Evolutionary conservation across 306 rosid genomes (phyloP).

Genomic region (Cucurbita pepo): DNA sequence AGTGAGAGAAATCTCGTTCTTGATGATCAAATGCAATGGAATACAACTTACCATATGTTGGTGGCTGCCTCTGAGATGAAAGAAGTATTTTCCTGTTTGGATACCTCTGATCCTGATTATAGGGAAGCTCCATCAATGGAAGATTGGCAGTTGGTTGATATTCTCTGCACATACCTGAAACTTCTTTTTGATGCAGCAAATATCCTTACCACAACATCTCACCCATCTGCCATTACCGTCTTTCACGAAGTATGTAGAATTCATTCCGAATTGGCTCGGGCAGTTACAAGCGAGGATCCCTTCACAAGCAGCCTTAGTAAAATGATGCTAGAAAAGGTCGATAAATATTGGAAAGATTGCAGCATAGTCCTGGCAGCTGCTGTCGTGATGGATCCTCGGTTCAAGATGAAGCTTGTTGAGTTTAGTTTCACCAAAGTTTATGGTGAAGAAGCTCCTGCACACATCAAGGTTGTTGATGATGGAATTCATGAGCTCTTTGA

Average conservation of each 20-base stretch:
- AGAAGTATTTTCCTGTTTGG: conserved; percentile 78
- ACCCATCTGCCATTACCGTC: conserved; percentile 53
- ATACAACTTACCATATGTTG: conserved; percentile 83
- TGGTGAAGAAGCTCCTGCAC: conserved; percentile 55
- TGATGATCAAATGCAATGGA: conserved; percentile 77
- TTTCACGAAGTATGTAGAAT: conserved; percentile 90
- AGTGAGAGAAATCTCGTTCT: conserved; percentile 56
- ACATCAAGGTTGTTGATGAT: conserved; percentile 64
- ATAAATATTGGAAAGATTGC: conserved; percentile 72
- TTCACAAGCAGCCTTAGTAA: conserved; percentile 33
- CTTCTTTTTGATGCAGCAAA: conserved; percentile 61
- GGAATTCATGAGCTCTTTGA: conserved; percentile 83
- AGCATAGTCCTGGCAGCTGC: conserved; percentile 73
- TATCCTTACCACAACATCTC: conserved; percentile 43
- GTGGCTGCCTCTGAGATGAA: conserved; percentile 64
- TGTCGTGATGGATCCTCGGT: conserved; percentile 90
- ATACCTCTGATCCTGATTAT: conserved; percentile 76
- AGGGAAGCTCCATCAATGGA: conserved; percentile 56
- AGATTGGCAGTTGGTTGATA: conserved; percentile 79
- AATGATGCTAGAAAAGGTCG: conserved; percentile 47
- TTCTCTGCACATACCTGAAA: conserved; percentile 51
- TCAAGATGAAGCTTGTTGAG: conserved; percentile 95
- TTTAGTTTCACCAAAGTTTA: conserved; percentile 73
- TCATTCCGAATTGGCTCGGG: conserved; percentile 57
- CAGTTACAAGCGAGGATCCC: conserved; percentile 44